Evolutionary conservation across 192 early-diverging fungal genomes (phyloP), one percentile per base, ranked within the genome.

Genomic region (Lunasporangiospora selenospora): DNA sequence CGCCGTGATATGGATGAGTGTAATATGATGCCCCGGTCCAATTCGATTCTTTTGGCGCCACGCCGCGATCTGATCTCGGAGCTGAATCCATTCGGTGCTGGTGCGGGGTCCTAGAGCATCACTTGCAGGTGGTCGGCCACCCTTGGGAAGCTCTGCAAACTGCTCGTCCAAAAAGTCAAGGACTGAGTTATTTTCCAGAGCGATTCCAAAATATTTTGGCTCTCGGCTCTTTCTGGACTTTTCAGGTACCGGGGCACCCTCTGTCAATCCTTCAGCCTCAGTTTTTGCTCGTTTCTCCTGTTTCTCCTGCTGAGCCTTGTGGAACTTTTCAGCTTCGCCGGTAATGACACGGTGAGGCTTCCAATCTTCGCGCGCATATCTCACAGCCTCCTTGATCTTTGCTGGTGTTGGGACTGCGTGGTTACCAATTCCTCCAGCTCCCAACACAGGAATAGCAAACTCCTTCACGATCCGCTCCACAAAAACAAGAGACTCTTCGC

Each of bases 301-400:
- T 3, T 29, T 33, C 12, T 16, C 7, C 21, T 41, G 37, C 42
- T 52, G 49, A 1, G 15, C 24, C 36, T 57, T 62, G 49, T 55
- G 38, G 21, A 31, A 62, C 36, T 53, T 52, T 7, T 44, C 60
- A 3, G 49, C 60, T 21, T 73, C 69, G 6, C 69, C 69, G 43
- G 55, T 32, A 8, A 24, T n/a, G 7, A 73, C 61, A 6, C 69
- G 59, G 4, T n/a, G 10, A 21, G 69, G 60, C 19, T 73, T 57
- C 69, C 69, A 73, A 11, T 73, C 69, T 36, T 73, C 77, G 0
- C 66, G 48, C 8, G 87, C 83, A 7, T 39, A 62, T 6, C 65
- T 56, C 29, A 91, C 33, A 0, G 88, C 93, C 21, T 77, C 48
- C 18, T 81, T 56, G 40, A 90, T 78, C n/a, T 80, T 77, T 18